Conservation (phyloP, 1,284 basidiomycete genomes). For the Tremellales sp. region DNA sequence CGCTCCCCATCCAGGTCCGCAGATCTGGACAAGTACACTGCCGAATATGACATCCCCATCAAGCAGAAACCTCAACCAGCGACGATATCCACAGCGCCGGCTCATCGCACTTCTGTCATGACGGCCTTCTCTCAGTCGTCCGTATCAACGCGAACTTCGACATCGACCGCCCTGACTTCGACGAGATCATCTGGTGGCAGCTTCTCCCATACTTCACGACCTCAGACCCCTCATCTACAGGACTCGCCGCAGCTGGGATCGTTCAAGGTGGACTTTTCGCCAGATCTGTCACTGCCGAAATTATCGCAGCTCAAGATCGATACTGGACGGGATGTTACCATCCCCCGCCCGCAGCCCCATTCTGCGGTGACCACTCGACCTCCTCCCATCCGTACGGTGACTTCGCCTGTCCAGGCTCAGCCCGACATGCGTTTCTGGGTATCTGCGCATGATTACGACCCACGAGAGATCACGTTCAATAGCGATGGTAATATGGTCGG, state of each 20-base stretch:
- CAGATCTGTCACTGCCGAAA: not conserved
- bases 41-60: slow-evolving; percentile 17
- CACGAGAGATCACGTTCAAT: slow-evolving; percentile 84
- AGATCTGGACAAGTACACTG: slow-evolving; percentile 38
- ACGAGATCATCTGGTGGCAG: not conserved
- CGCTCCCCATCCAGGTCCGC: slow-evolving; percentile 40
- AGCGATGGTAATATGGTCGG: slow-evolving; percentile 84
- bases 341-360: not conserved
- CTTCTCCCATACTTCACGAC: too few species aligned
- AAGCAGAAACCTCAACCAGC: slow-evolving; percentile 1
- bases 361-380: not conserved
- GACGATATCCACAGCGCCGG: not conserved
- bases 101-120: not conserved
- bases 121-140: not conserved
- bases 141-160: not conserved
- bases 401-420: not conserved
- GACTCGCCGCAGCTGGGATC: too few species aligned
- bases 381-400: not conserved
- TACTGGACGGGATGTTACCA: slow-evolving; percentile 1
- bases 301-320: slow-evolving; percentile 8
- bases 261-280: slow-evolving; percentile 1
- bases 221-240: too few species aligned
- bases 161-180: not conserved
- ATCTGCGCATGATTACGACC: slow-evolving; percentile 50
- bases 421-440: slow-evolving; percentile 42